These are phyloP conservation scores for Digitaria exilis DNA, from an alignment of 202 grass and related monocot species.

Conservation along the genomic window DNA sequence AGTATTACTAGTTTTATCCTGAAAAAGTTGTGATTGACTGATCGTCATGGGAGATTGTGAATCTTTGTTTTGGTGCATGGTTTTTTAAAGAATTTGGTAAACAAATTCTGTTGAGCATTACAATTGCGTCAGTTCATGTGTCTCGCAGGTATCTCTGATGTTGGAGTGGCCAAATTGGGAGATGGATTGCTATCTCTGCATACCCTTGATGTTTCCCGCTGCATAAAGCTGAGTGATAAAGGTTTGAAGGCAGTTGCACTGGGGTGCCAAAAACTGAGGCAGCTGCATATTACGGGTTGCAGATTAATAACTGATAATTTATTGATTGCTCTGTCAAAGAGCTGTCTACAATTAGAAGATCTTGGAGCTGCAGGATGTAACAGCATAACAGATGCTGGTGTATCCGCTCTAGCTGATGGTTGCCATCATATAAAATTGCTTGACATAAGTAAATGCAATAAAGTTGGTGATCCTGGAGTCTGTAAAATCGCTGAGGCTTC, in stretches of 20 bases:
- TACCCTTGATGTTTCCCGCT: slow-evolving; percentile 73
- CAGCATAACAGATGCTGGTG: slow-evolving; percentile 71
- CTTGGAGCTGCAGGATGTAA: slow-evolving; percentile 66
- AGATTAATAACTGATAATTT: slow-evolving; percentile 80
- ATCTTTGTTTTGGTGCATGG: slow-evolving; percentile 23
- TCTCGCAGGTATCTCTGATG: slow-evolving; percentile 73
- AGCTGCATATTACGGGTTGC: slow-evolving; percentile 56
- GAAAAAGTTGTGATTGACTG: not conserved
- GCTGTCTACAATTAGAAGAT: slow-evolving; percentile 67
- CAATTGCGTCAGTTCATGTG: not conserved
- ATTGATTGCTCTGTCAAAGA: slow-evolving; percentile 65
- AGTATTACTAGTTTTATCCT: not conserved
- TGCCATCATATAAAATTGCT: slow-evolving; percentile 64
- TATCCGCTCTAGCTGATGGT: slow-evolving; percentile 69
- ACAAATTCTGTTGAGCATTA: not conserved
- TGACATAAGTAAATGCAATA: slow-evolving; percentile 89
- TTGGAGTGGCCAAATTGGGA: slow-evolving; percentile 65
- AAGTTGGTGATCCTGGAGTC: slow-evolving; percentile 76
- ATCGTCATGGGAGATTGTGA: not conserved
- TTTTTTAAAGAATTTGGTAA: slow-evolving; percentile 10
- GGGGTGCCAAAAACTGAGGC: slow-evolving; percentile 66
- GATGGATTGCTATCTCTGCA: slow-evolving; percentile 55
- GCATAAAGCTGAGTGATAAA: slow-evolving; percentile 81
- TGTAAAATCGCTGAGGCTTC: slow-evolving; percentile 65
- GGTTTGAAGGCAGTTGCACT: slow-evolving; percentile 60